phyloP scores from a whole-genome alignment of 140 eudicot species.

The Cichorium intybus region DNA sequence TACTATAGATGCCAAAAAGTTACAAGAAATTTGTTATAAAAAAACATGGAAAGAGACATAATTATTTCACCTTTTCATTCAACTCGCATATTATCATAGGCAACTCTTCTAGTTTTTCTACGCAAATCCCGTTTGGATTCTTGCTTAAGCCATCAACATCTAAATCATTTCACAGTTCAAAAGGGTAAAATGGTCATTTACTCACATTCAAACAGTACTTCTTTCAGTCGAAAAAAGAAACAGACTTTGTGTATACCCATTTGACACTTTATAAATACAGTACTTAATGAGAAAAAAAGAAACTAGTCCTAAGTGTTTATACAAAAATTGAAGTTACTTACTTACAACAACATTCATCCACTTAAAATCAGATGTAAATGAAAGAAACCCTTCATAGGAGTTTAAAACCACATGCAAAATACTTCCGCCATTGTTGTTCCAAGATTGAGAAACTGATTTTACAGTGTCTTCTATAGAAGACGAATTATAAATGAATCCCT shows the following conservation, averaged over 20 bases:
- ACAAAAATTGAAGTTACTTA: conserved; percentile 38
- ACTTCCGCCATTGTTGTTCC: conserved; percentile 48
- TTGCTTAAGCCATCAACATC: conserved; percentile 36
- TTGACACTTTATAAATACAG: too few relatives aligned
- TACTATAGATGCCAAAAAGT: neutral
- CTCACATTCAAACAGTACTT: neutral
- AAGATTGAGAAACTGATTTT: conserved; percentile 41
- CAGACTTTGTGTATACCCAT: too few relatives aligned
- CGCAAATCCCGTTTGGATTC: conserved; percentile 30
- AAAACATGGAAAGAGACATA: neutral
- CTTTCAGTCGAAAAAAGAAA: too few relatives aligned
- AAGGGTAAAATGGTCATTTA: neutral
- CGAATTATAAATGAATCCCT: conserved; percentile 33
- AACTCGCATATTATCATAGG: conserved; percentile 60
- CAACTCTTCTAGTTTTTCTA: conserved; percentile 74
- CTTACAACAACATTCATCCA: conserved; percentile 58
- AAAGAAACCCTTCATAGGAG: conserved; percentile 28
- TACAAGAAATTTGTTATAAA: conserved; percentile 1
- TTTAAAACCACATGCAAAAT: conserved; percentile 51
- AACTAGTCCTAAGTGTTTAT: neutral
- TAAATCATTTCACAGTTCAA: conserved; percentile 20
- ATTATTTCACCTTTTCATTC: conserved; percentile 63
- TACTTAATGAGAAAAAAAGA: too few relatives aligned
- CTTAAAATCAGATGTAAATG: conserved; percentile 22
- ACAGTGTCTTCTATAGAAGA: conserved; percentile 39